These are phyloP conservation scores for Termitomyces bulborhizus DNA, from an alignment of 768 basidiomycete species.

Conservation along the genomic window DNA sequence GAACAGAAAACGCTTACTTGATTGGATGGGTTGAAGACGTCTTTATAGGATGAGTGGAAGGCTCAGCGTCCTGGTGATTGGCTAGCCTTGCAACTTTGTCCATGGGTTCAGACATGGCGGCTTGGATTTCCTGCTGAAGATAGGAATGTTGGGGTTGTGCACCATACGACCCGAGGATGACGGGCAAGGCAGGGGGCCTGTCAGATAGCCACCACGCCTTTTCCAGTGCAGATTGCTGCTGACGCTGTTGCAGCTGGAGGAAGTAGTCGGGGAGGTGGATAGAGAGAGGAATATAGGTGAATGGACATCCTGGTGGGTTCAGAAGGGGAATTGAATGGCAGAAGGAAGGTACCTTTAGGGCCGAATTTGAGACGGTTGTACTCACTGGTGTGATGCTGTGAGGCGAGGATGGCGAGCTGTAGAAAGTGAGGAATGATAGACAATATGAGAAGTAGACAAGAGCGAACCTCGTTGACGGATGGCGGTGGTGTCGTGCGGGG, in stretches of 20 bases:
- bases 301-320: slow-evolving; percentile 42
- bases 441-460: neutral
- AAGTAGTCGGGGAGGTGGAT: slow-evolving; percentile 56
- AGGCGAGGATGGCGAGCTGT: slow-evolving; percentile 54
- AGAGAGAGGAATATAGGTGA: slow-evolving; percentile 57
- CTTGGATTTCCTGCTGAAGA: slow-evolving; percentile 44
- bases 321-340: neutral
- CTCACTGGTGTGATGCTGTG: slow-evolving; percentile 68
- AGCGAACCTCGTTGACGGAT: neutral
- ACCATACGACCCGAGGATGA: slow-evolving; percentile 25
- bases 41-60: slow-evolving; percentile 35
- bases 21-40: slow-evolving; percentile 81
- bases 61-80: neutral
- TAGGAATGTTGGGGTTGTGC: slow-evolving; percentile 16
- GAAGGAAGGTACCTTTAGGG: slow-evolving; percentile 20
- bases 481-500: neutral
- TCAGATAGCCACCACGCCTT: slow-evolving; percentile 47
- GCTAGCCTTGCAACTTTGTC: slow-evolving; percentile 5
- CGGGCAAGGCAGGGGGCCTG: slow-evolving; percentile 9
- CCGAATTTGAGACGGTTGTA: slow-evolving; percentile 71
- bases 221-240: slow-evolving; percentile 30
- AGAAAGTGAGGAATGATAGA: neutral
- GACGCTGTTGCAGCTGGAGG: slow-evolving; percentile 44
- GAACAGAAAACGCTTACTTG: slow-evolving; percentile 46
- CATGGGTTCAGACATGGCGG: slow-evolving; percentile 46